phyloP scores from a whole-genome alignment of 169 alveolate genomes.

The Miamiensis avidus region DNA sequence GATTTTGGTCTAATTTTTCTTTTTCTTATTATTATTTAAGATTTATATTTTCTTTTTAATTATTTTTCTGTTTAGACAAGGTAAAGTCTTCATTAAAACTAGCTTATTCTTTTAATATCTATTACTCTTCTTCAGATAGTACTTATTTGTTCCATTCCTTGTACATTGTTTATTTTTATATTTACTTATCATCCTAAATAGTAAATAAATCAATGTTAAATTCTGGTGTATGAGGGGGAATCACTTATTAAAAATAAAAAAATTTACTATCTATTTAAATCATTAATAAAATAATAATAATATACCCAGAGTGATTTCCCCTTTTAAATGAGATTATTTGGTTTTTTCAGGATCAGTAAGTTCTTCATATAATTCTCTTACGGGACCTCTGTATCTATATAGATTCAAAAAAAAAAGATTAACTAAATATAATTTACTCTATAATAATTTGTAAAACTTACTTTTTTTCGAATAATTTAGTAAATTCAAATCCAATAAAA shows the following conservation, averaged over 20 bases:
- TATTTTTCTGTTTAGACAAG: not conserved
- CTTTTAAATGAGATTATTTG: constrained; percentile 53
- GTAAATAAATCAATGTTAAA: not conserved
- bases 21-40: not conserved
- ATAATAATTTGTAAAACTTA: not conserved
- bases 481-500: constrained; percentile 63
- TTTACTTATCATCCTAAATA: not conserved
- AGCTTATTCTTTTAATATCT: not conserved
- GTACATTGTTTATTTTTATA: not conserved
- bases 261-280: too few relatives aligned
- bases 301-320: constrained; percentile 72
- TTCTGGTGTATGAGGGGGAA: not conserved
- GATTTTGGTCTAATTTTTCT: not conserved
- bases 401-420: too few relatives aligned
- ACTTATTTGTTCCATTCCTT: not conserved
- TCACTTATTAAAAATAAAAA: not conserved
- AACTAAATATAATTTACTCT: too few relatives aligned
- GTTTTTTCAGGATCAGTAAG: constrained; percentile 36
- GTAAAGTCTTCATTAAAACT: not conserved
- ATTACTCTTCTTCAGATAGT: not conserved
- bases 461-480: constrained; percentile 65
- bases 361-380: constrained; percentile 43
- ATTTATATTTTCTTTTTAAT: not conserved
- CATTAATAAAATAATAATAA: too few relatives aligned
- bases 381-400: constrained; percentile 48